Evolutionary conservation across 2,329 filamentous ascomycete species (phyloP).

Genomic region (Cordyceps javanica): DNA sequence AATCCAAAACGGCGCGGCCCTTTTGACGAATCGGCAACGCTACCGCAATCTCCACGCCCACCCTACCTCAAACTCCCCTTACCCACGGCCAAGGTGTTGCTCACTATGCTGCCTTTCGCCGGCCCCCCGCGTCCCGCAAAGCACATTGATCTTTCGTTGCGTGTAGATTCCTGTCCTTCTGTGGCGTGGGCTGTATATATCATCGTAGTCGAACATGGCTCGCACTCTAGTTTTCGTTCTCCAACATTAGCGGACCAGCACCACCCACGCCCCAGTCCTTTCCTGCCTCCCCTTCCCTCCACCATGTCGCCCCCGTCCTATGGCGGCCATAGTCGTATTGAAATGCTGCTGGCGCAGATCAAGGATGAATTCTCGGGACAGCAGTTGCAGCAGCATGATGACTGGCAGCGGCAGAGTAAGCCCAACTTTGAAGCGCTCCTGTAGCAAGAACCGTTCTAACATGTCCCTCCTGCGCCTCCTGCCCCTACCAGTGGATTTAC

Average conservation of each 20-base stretch:
- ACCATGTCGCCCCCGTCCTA: background rate
- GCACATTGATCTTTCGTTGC: too few species aligned
- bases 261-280: too few species aligned
- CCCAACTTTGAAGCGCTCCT: conserved; percentile 64
- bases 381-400: background rate
- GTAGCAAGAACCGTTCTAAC: conserved; percentile 74
- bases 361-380: background rate
- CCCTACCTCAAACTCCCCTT: background rate
- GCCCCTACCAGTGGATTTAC: conserved; percentile 62
- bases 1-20: background rate
- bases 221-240: background rate
- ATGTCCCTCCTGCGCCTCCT: background rate
- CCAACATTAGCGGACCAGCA: background rate
- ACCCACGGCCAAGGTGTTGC: background rate
- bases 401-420: background rate
- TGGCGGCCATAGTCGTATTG: background rate
- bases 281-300: too few species aligned
- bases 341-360: background rate
- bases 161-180: background rate
- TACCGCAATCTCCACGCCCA: background rate
- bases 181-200: background rate
- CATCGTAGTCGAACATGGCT: background rate
- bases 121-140: too few species aligned
- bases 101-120: background rate
- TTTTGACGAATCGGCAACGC: background rate